Percentiles rank a stretch among this genome's conserved stretches.
Conservation (phyloP, 805 yeast species). For the Metschnikowia dekortorum region DNA sequence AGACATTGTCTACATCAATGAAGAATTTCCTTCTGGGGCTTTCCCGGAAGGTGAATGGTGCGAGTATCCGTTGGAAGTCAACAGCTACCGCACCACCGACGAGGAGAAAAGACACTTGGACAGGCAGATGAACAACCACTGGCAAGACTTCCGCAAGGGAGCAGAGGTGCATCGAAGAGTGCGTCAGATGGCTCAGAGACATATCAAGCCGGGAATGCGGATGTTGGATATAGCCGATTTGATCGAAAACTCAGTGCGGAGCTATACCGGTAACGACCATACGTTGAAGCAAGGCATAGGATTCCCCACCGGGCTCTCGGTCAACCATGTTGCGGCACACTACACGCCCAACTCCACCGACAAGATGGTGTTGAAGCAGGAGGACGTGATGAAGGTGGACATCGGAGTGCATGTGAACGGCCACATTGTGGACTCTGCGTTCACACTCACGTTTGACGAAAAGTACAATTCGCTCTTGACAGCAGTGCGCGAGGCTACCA, state of each 20-base stretch:
- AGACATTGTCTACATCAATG: conserved; percentile 58
- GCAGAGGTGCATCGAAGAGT: conserved; percentile 95
- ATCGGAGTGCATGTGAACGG: conserved; percentile 97
- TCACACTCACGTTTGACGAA: conserved; percentile 82
- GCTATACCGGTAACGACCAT: conserved; percentile 63
- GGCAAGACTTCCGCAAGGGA: conserved; percentile 91
- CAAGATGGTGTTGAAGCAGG: conserved; percentile 69
- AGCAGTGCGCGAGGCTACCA: conserved; percentile 91
- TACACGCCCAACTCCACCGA: conserved; percentile 97
- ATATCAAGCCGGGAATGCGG: conserved; percentile 85
- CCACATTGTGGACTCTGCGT: conserved; percentile 89
- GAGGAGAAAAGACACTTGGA: conserved; percentile 83
- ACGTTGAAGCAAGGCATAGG: conserved; percentile 80
- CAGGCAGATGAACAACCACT: conserved; percentile 54
- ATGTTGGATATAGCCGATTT: conserved; percentile 86
- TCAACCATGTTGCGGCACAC: conserved; percentile 95
- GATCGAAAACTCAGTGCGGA: conserved; percentile 80
- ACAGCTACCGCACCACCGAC: conserved; percentile 69
- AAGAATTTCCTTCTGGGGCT: conserved; percentile 61
- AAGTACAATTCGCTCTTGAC: conserved; percentile 73
- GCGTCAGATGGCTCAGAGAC: conserved; percentile 68
- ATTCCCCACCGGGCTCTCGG: conserved; percentile 95
- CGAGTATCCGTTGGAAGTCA: conserved; percentile 67
- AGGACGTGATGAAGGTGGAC: conserved; percentile 95
- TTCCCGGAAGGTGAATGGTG: conserved; percentile 88